Evolutionary conservation across 495 filamentous ascomycete genomes (phyloP).

Genomic region (Penicillium daleae): DNA sequence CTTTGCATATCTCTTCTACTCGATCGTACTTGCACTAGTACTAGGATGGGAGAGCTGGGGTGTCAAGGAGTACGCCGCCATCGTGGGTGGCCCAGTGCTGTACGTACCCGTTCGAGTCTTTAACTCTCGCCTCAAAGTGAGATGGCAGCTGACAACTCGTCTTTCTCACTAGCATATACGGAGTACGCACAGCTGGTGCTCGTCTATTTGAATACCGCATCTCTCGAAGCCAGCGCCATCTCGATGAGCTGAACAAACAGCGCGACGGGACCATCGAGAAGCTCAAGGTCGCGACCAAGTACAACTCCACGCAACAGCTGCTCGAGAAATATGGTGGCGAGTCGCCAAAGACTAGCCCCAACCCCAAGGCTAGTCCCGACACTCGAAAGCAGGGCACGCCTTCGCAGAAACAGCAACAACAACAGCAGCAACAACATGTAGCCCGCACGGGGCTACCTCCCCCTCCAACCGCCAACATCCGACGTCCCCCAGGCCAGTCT

Average conservation of each 20-base stretch:
- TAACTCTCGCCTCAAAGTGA: not conserved
- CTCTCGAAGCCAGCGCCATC: constrained; percentile 61
- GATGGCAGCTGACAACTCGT: not conserved
- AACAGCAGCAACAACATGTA: constrained; percentile 27
- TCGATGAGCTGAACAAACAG: constrained; percentile 76
- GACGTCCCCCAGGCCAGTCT: constrained; percentile 33
- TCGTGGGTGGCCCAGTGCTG: constrained; percentile 79
- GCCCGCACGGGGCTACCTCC: constrained; percentile 66
- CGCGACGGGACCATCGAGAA: constrained; percentile 87
- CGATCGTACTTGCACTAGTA: constrained; percentile 77
- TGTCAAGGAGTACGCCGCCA: constrained; percentile 70
- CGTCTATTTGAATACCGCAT: constrained; percentile 84
- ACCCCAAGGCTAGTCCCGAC: constrained; percentile 37
- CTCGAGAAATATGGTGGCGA: constrained; percentile 90
- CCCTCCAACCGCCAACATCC: constrained; percentile 87
- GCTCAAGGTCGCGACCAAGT: constrained; percentile 91
- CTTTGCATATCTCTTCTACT: constrained; percentile 86
- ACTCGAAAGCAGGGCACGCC: constrained; percentile 28
- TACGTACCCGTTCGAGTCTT: constrained; percentile 51
- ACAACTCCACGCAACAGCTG: constrained; percentile 89
- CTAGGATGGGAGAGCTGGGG: constrained; percentile 85
- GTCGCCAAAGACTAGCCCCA: constrained; percentile 49
- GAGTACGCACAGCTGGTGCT: constrained; percentile 59
- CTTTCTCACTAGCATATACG: constrained; percentile 61
- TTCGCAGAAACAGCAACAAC: constrained; percentile 22